Percentiles rank a stretch among this genome's conserved stretches.
These are phyloP conservation scores for Phytopythium mirpurense DNA, from an alignment of 352 stramenopile genomes.

Conservation along the genomic window DNA sequence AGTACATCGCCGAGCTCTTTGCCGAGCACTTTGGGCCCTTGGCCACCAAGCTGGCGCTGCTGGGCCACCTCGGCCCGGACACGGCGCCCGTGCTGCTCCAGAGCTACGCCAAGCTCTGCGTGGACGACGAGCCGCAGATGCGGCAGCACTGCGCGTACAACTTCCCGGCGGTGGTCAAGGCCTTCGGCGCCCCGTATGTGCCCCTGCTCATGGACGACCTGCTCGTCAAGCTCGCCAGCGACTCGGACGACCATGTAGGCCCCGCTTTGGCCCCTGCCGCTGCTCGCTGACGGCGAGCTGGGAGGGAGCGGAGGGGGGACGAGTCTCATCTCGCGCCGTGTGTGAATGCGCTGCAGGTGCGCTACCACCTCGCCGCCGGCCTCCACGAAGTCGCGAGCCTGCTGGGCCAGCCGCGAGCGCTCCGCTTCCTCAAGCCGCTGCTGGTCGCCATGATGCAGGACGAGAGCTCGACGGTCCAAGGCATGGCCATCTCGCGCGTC, in stretches of 20 bases:
- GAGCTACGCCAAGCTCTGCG: constrained; percentile 55
- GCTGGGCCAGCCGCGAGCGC: constrained; percentile 48
- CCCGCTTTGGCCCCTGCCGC: background rate
- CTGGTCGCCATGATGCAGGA: constrained; percentile 59
- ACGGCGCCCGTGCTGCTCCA: constrained; percentile 44
- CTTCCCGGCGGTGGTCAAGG: constrained; percentile 73
- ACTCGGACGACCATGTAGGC: constrained; percentile 40
- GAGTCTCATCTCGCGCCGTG: too few species aligned
- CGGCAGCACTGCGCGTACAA: constrained; percentile 72
- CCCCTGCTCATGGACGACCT: constrained; percentile 71
- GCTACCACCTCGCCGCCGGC: constrained; percentile 55
- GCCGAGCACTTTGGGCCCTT: constrained; percentile 53
- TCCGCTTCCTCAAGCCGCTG: constrained; percentile 59
- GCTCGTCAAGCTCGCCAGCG: constrained; percentile 48
- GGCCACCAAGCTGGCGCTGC: constrained; percentile 54
- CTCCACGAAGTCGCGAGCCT: constrained; percentile 71
- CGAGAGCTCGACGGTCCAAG: constrained; percentile 52
- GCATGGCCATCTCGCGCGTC: constrained; percentile 47
- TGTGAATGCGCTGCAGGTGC: constrained; percentile 27
- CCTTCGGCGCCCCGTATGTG: constrained; percentile 48
- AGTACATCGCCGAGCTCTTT: constrained; percentile 51
- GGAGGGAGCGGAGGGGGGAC: too few species aligned
- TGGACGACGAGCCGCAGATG: constrained; percentile 49
- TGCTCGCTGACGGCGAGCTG: background rate
- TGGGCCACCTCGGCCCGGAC: constrained; percentile 58